Evolutionary conservation across 177 flowering plant genomes (phyloP), one percentile per base, ranked within the genome.

Genomic region (Tripterygium wilfordii): DNA sequence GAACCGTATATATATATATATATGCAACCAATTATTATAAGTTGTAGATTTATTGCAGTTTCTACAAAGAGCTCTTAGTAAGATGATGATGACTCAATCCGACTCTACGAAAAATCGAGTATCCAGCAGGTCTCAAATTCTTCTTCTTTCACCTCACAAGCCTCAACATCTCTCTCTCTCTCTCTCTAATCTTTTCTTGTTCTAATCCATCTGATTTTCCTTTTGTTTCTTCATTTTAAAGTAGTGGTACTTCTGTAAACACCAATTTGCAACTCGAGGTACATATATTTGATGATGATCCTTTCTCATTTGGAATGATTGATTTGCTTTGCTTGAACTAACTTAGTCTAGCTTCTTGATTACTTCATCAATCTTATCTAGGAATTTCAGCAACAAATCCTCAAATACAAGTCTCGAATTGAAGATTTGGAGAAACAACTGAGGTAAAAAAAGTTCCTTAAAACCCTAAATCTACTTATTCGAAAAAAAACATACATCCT

Each of bases 301-400:
- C n/a, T n/a, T n/a, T n/a, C n/a, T n/a, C n/a, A n/a, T n/a, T n/a
- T n/a, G n/a, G n/a, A n/a, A n/a, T n/a, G n/a, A n/a, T n/a, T n/a
- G n/a, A n/a, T n/a, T n/a, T n/a, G n/a, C n/a, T 35, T 35, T 35
- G 33, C 33, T 30, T 30, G 12, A 30, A 6, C 33, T 7, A 30
- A 6, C 7, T 6, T 30, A 6, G 12, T 7, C 12, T 30, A 6
- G 7, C 8, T 30, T 30, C 33, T 7, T 30, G 8, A 30, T 18
- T 22, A 19, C 4, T 3, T 21, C 27, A 4, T 15, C 10, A 41
- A 45, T 31, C 58, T 21, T 56, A n/a, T n/a, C n/a, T n/a, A 76
- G 85, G 77, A 68, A 23, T 58, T 71, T 57, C 75, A 76, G 17
- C 65, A 57, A 42, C 74, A 76, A 58, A 51, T 79, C 19, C 22